Evolutionary conservation across 2,329 filamentous ascomycete genomes (phyloP).

Genomic region (Calonectria naviculata): DNA sequence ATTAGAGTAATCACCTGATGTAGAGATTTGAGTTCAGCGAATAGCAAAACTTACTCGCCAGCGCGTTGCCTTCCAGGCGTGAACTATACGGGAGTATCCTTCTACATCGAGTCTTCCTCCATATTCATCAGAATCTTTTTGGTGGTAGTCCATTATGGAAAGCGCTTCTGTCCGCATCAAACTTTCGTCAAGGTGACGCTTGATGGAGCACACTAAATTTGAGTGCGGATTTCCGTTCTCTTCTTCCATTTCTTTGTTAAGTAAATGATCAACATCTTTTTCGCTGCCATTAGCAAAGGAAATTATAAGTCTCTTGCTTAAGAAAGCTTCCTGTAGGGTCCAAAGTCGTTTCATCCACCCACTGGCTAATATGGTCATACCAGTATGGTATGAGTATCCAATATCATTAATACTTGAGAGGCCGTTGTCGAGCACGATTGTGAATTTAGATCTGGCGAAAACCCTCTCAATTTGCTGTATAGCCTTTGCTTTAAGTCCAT

Average conservation of each 20-base stretch:
- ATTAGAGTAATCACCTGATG: no score
- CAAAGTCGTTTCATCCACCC: not conserved
- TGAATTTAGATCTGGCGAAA: not conserved
- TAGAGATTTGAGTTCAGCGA: no score
- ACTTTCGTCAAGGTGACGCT: not conserved
- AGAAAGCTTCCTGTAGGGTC: not conserved
- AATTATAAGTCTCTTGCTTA: not conserved
- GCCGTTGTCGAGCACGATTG: not conserved
- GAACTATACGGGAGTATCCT: not conserved
- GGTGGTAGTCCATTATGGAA: no score
- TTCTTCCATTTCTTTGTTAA: no score
- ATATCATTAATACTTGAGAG: not conserved
- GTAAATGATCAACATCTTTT: not conserved
- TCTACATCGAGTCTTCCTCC: no score
- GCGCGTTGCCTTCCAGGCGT: not conserved
- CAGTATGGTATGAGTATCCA: not conserved
- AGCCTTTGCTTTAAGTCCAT: not conserved
- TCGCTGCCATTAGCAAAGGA: not conserved
- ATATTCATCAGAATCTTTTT: no score
- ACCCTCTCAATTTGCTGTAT: not conserved
- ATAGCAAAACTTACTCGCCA: not conserved
- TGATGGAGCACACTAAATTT: not conserved
- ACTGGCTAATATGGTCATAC: not conserved
- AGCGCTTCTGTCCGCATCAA: no score
- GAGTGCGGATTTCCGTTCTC: not conserved